These are phyloP conservation scores for Apiotrichum akiyoshidainum DNA, from an alignment of 1,284 basidiomycete genomes.

Conservation along the genomic window DNA sequence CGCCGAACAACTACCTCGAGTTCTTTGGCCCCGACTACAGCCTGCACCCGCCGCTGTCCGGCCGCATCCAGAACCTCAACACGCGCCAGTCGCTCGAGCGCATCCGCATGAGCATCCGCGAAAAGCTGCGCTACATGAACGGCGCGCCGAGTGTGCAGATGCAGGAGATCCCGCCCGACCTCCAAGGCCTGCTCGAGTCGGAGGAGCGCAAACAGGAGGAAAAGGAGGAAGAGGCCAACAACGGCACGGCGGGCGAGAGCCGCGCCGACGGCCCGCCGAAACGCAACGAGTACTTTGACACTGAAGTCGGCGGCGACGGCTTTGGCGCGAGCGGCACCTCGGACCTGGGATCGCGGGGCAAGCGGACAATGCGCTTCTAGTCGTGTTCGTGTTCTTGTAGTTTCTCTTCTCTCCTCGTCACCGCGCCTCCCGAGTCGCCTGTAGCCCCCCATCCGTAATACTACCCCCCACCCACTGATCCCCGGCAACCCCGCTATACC, in stretches of 20 bases:
- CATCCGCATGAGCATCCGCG: conserved; percentile 80
- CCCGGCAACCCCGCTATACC: neutral
- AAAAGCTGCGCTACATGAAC: conserved; percentile 86
- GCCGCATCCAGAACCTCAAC: conserved; percentile 90
- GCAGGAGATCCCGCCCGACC: conserved; percentile 92
- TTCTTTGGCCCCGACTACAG: conserved; percentile 92
- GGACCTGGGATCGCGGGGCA: conserved; percentile 11
- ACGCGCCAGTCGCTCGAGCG: conserved; percentile 75
- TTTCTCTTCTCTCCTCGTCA: neutral
- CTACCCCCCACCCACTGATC: neutral
- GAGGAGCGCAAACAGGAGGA: conserved; percentile 72
- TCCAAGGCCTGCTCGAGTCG: conserved; percentile 72
- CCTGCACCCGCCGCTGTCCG: conserved; percentile 86
- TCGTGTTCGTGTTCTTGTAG: neutral
- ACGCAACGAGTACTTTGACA: conserved; percentile 24
- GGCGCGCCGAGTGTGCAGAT: conserved; percentile 94
- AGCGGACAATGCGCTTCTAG: conserved; percentile 24
- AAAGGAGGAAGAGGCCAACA: conserved; percentile 61
- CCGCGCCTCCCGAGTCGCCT: no score
- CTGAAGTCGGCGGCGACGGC: conserved; percentile 18
- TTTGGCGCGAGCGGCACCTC: conserved; percentile 6
- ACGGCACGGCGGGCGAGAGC: conserved; percentile 15
- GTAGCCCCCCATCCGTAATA: neutral
- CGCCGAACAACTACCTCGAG: conserved; percentile 82
- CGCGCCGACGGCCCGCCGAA: conserved; percentile 19